Conservation (phyloP, 179 eudicot species). For the Amaranthus tricolor region DNA sequence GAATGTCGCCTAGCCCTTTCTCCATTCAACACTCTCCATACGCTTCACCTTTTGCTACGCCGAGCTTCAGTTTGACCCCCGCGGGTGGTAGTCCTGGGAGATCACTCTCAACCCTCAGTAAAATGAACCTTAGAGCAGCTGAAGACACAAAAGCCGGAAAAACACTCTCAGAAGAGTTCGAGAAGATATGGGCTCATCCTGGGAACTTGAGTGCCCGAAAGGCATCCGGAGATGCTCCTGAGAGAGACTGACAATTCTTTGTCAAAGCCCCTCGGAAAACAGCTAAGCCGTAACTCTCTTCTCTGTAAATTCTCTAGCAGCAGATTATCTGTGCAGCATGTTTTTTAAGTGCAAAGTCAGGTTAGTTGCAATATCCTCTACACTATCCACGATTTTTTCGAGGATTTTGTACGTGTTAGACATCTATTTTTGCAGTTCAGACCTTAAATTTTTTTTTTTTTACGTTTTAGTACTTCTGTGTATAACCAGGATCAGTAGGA, state of each 20-base stretch:
- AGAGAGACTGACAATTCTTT: conserved; percentile 22
- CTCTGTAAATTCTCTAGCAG: conserved; percentile 35
- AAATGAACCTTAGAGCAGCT: conserved; percentile 30
- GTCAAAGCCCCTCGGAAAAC: not conserved
- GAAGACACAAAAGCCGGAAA: conserved; percentile 29
- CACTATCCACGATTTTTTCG: conserved; percentile 20
- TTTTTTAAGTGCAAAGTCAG: conserved; percentile 12
- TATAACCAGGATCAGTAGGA: conserved; percentile 6
- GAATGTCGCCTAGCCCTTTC: conserved; percentile 89
- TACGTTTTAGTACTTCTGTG: not conserved
- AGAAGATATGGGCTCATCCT: conserved; percentile 36
- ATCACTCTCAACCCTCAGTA: conserved; percentile 39
- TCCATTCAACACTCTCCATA: conserved; percentile 78
- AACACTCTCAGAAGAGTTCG: conserved; percentile 25
- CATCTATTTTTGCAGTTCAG: conserved; percentile 12
- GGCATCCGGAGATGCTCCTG: conserved; percentile 32
- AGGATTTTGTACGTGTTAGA: conserved; percentile 21
- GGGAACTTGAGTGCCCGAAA: conserved; percentile 33
- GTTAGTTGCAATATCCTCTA: conserved; percentile 7
- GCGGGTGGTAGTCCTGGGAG: conserved; percentile 56
- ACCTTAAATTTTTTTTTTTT: not conserved
- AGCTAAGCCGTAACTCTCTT: not conserved
- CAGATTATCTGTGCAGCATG: conserved; percentile 32
- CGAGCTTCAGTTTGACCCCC: conserved; percentile 76
- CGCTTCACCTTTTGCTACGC: conserved; percentile 83